Evolutionary conservation across 2,329 filamentous ascomycete species (phyloP), one percentile per base, ranked within the genome.

Genomic region (Colletotrichum liriopes): DNA sequence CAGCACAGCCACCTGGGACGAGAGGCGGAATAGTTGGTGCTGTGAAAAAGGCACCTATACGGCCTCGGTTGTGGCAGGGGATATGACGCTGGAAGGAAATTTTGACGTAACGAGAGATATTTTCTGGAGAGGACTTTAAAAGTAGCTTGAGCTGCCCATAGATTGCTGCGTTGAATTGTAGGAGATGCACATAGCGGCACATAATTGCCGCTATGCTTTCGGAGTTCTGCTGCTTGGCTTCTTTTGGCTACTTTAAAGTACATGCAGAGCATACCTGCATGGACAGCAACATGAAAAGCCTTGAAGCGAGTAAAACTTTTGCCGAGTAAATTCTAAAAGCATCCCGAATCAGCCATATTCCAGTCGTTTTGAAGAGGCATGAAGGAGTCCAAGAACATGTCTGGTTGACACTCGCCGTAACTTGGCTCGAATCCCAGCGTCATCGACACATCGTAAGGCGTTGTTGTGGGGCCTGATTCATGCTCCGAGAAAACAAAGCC

Each of bases 1-100:
- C 61, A 90, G 89, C 0, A 88, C 90, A 0, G 89, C 89, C 61
- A 94, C 91, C 81, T 94, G 91, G 86, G 91, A 94, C 75, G 93
- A 94, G 82, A 86, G 88, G 73, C 84, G 88, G 20, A 84, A 88
- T 63, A 84, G 89, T 75, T 94, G 92, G 92, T 87, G 89, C n/a
- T 88, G 87, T 1, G 92, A 93, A 82, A 86, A 86, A 77, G 93
- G 92, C 26, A 83, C 83, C 54, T 94, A 94, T 78, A 86, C 87
- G 65, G 85, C 94, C 18, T 80, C 90, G 64, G 87, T 93, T 73
- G 81, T 75, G 3, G 79, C 88, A 32, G 85, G 83, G 5, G 81
- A 74, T 0, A 85, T 84, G 67, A 81, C 84, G 8, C 78, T 92
- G 14, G 86, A 79, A 74, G 87, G 82, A 0, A 82, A 80, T 0